Evolutionary conservation across 1,284 basidiomycete genomes (phyloP), one percentile per base, ranked within the genome.

Genomic region (Naganishia cerealis): DNA sequence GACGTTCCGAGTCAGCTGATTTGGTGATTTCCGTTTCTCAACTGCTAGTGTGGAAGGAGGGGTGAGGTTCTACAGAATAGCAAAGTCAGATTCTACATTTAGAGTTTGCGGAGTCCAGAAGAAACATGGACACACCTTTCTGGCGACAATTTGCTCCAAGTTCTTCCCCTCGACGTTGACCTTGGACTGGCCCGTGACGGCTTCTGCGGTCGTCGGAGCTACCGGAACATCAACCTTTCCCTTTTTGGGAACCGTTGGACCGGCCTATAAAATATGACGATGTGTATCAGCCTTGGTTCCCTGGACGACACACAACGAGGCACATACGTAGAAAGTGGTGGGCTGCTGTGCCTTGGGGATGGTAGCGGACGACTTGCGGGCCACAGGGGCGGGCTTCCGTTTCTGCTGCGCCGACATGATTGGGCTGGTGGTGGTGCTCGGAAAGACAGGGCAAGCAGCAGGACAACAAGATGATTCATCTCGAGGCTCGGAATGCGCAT

Each of bases 81-180:
- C 46, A n/a, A 46, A 3, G 36, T 62, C 33, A 21, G 21, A 8
- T 21, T 0, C 21, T 33, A 33, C 29, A 33, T 33, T 33, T 6
- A 6, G 16, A n/a, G 33, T 50, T 13, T 50, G 46, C 10, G 13
- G 21, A 9, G 6, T 21, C n/a, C 13, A 50, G 1, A 39, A 48
- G 57, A 39, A 21, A 21, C 26, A 36, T 10, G 0, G 21, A 39
- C 46, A 15, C 8, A 39, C 59, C 50, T 63, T 63, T 36, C 13
- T 36, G 24, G 52, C 42, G 21, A 63, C 61, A 39, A 63, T 63
- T 39, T 54, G 61, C 38, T 63, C 61, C 36, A 63, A 24, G 24
- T 63, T 42, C 61, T 63, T 63, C 10, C 50, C 50, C 21, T 54
- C 26, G 18, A 54, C 50, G 38, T 54, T 42, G 26, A 33, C 50